A percentile compares a stretch with the other conserved stretches of the same genome.
Conservation (phyloP, 2,329 filamentous ascomycete genomes). For the Orbilia brochopaga region DNA sequence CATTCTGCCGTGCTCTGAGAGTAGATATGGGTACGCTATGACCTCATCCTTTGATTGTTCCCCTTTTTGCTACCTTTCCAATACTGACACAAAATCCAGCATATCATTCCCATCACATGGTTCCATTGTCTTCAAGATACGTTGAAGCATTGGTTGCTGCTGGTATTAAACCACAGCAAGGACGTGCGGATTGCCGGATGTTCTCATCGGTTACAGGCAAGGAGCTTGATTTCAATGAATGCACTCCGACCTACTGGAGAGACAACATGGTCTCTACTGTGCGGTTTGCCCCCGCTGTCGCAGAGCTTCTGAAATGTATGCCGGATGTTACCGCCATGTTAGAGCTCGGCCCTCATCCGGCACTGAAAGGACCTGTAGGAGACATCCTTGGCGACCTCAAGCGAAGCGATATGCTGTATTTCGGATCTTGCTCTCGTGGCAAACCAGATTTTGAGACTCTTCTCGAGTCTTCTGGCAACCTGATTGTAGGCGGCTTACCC, state of each 20-base stretch:
- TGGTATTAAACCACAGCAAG: constrained; percentile 36
- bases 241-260: constrained; percentile 55
- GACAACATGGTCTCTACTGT: constrained; percentile 58
- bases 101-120: constrained; percentile 61
- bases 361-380: constrained; percentile 50
- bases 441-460: constrained; percentile 29
- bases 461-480: constrained; percentile 15
- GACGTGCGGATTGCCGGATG: constrained; percentile 52
- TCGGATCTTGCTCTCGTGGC: constrained; percentile 24
- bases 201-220: constrained; percentile 54
- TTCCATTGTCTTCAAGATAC: constrained; percentile 57
- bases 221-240: constrained; percentile 51
- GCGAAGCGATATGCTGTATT: constrained; percentile 26
- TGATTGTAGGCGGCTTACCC: constrained; percentile 13
- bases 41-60: background rate
- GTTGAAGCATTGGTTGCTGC: constrained; percentile 48
- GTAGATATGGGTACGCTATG: constrained; percentile 24
- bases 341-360: constrained; percentile 53
- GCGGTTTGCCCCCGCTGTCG: constrained; percentile 57
- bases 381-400: constrained; percentile 29
- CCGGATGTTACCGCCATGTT: constrained; percentile 41
- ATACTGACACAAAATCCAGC: constrained; percentile 59
- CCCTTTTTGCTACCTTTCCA: constrained; percentile 52
- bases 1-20: constrained; percentile 22
- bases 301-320: constrained; percentile 48